Base-by-base conservation (phyloP, 768 basidiomycete species). In the Pleurotus giganteus region DNA sequence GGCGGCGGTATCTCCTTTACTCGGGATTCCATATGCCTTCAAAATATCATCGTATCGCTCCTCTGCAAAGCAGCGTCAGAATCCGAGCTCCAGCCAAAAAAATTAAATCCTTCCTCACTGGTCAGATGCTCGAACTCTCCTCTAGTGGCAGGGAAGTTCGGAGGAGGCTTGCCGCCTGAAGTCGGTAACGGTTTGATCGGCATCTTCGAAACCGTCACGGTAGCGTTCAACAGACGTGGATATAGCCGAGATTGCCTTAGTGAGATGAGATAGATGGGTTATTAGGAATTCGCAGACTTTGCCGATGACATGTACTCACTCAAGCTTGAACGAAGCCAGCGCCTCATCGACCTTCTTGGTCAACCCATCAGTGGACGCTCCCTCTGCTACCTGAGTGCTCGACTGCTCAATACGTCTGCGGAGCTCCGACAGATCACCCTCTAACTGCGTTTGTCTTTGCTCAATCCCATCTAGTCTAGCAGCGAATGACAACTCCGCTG, bases 41-140 rank as follows among this genome's bases (percentile, higher is more conserved):
- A 55, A 29, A 17, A 55, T 46, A 11, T 55, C 43, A n/a, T 55
- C 54, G 8, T 55, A 55, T 19, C 54, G 31, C 19, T 55, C 54
- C 46, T 49, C 54, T 55, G 17, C 15, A 46, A 17, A 27, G 9
- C 15, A 55, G 54, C 9, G 4, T 36, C 11, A 47, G 19, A n/a
- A 54, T 31, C 24, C 27, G 15, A 19, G 34, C n/a, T 36, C 21
- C 12, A 19, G 17, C 24, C 4, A 26, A 9, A 5, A 50, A 17
- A 2, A n/a, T 24, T n/a, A 31, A 24, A 15, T 17, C 0, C 5
- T 11, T 21, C 17, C 54, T 44, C 29, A 49, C 54, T 55, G 4
- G 54, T 55, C 24, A 55, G 15, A 26, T 55, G 54, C 29, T 55
- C 54, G 9, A 47, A 55, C 28, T 55, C 54, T 23, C 54, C 54